These are phyloP conservation scores for Candida insectorum DNA, from an alignment of 805 yeast genomes.

Conservation along the genomic window DNA sequence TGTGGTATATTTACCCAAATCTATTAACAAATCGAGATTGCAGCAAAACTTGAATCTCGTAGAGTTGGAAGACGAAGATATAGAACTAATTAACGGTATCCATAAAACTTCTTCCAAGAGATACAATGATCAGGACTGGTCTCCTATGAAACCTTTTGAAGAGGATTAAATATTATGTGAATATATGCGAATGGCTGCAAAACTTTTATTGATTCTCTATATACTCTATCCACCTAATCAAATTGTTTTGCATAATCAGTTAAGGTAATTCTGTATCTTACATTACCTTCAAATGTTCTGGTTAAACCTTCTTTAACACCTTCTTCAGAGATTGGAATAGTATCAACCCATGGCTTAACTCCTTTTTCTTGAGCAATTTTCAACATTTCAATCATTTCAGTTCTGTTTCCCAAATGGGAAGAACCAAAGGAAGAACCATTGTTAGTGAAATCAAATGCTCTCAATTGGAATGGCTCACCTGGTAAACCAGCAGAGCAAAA, in stretches of 20 bases:
- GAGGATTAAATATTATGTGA: constrained; percentile 8
- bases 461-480: constrained; percentile 38
- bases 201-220: too few relatives aligned
- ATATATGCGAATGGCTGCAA: too few relatives aligned
- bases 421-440: constrained; percentile 53
- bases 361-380: constrained; percentile 57
- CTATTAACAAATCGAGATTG: constrained; percentile 27
- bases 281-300: constrained; percentile 53
- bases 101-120: constrained; percentile 27
- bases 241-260: constrained; percentile 52
- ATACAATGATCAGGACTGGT: constrained; percentile 35
- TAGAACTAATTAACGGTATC: constrained; percentile 25
- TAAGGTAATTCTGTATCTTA: constrained; percentile 62
- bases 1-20: constrained; percentile 44
- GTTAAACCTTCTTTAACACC: constrained; percentile 55
- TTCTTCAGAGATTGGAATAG: constrained; percentile 49
- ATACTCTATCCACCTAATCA: constrained; percentile 6
- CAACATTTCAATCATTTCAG: constrained; percentile 65
- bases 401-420: constrained; percentile 58
- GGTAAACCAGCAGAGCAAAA: constrained; percentile 71
- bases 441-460: constrained; percentile 50
- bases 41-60: constrained; percentile 32
- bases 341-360: constrained; percentile 63
- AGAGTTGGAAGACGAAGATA: constrained; percentile 33
- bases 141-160: constrained; percentile 12